Conservation (phyloP, 441 rosid species). For the Erodium chrysanthum region DNA sequence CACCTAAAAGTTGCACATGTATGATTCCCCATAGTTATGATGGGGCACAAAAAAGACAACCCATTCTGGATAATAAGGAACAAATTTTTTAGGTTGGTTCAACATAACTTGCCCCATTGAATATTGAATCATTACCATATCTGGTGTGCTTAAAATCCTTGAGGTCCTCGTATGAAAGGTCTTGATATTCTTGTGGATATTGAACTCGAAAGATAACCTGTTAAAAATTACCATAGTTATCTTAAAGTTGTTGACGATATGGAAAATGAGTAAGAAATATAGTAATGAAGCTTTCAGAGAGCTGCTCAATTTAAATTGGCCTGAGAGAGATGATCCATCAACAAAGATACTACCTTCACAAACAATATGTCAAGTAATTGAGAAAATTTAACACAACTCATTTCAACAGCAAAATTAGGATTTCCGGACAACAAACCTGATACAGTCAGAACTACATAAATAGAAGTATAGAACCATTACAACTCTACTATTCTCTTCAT, state of each 20-base stretch:
- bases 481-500: background rate
- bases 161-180: constrained; percentile 88
- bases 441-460: background rate
- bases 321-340: background rate
- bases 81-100: background rate
- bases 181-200: constrained; percentile 78
- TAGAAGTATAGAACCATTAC: background rate
- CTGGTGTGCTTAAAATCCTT: constrained; percentile 94
- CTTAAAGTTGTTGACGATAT: constrained; percentile 14
- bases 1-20: no score
- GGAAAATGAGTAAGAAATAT: background rate
- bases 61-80: background rate
- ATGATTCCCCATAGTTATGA: no score
- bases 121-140: constrained; percentile 57
- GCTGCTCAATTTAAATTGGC: constrained; percentile 8
- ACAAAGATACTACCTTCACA: background rate
- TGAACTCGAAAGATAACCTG: constrained; percentile 97
- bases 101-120: constrained; percentile 9
- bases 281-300: constrained; percentile 8
- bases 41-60: no score
- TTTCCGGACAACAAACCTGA: background rate
- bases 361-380: background rate
- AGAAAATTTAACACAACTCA: background rate
- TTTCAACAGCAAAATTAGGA: background rate
- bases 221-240: constrained; percentile 22